Conservation (phyloP, 257 asterid genomes). For the Fraxinus cuspidata region DNA sequence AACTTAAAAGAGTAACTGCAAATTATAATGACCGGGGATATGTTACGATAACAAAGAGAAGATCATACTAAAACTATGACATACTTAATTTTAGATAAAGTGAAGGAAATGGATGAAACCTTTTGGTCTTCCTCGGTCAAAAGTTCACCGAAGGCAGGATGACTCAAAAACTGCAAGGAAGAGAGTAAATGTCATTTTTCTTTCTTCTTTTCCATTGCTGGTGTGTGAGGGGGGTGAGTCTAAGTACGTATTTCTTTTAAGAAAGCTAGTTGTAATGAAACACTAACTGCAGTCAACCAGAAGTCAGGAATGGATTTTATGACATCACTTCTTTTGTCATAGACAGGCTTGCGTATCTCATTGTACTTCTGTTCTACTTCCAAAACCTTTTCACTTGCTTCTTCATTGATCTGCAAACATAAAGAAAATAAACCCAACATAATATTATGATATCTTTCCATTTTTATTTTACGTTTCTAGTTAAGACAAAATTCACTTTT, state of each 20-base stretch:
- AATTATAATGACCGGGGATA: not conserved
- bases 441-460: not conserved
- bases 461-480: not conserved
- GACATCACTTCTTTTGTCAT: conserved; percentile 73
- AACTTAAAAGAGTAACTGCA: not conserved
- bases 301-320: conserved; percentile 83
- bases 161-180: conserved; percentile 75
- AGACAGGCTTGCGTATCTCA: conserved; percentile 78
- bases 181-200: not conserved
- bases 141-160: conserved; percentile 87
- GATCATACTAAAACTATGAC: conserved; percentile 2
- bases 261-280: not conserved
- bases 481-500: not conserved
- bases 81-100: conserved; percentile 7
- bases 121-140: conserved; percentile 92
- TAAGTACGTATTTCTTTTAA: not conserved
- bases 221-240: not conserved
- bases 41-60: conserved; percentile 3
- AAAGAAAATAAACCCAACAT: conserved; percentile 10
- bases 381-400: conserved; percentile 89
- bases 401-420: conserved; percentile 81
- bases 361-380: conserved; percentile 89
- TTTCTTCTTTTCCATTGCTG: not conserved
- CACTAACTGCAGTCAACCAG: conserved; percentile 94
- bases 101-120: conserved; percentile 44